Percentiles rank a stretch among this genome's conserved stretches.
Conservation (phyloP, 83 land plant genomes). For the Diphasiastrum complanatum region DNA sequence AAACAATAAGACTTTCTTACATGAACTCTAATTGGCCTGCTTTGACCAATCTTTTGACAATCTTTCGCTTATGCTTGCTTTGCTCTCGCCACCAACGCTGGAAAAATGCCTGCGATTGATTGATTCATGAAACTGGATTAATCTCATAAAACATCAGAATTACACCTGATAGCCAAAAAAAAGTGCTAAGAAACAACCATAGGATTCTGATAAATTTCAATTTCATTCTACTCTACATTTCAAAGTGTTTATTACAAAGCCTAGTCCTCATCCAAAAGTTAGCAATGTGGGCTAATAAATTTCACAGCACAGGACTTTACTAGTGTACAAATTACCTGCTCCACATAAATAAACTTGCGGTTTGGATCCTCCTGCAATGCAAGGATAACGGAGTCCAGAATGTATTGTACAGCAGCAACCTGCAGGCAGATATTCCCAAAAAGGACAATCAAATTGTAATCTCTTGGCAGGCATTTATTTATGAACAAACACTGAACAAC, state of each 20-base stretch:
- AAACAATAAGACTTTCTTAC: slow-evolving; percentile 30
- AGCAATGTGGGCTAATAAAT: no score
- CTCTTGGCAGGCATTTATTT: no score
- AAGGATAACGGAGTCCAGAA: slow-evolving; percentile 57
- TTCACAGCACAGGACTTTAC: neutral
- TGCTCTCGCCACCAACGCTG: slow-evolving; percentile 43
- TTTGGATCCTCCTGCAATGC: slow-evolving; percentile 68
- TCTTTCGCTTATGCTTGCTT: slow-evolving; percentile 18
- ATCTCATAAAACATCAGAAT: no score
- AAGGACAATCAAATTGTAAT: slow-evolving; percentile 6
- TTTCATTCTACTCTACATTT: no score
- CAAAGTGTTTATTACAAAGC: no score
- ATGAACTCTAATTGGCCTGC: slow-evolving; percentile 85
- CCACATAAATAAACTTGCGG: slow-evolving; percentile 54
- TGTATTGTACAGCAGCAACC: slow-evolving; percentile 83
- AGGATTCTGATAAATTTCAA: no score
- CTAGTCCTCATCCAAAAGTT: no score
- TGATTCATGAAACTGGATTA: no score
- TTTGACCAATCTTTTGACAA: slow-evolving; percentile 41
- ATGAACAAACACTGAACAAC: no score
- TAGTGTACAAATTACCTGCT: no score
- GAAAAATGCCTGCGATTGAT: slow-evolving; percentile 46
- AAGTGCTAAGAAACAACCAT: no score
- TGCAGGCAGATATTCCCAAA: slow-evolving; percentile 15
- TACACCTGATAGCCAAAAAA: no score